phyloP scores from a whole-genome alignment of 768 basidiomycete genomes.

The Termitomyces sp. region DNA sequence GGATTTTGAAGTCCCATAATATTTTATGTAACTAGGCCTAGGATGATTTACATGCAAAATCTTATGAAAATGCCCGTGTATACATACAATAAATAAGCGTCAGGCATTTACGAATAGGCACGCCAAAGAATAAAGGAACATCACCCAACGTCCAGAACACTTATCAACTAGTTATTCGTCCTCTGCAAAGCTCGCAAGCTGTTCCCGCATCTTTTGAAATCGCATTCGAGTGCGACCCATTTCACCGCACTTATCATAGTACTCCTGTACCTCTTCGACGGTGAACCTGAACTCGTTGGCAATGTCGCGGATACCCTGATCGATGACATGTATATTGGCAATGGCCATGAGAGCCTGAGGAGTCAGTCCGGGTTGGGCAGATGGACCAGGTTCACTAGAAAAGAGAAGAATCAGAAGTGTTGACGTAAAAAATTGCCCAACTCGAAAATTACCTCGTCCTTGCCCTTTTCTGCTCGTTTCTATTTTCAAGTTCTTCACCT shows the following conservation, averaged over 20 bases:
- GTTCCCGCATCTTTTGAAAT: slow-evolving; percentile 65
- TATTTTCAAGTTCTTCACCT: slow-evolving; percentile 31
- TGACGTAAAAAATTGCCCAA: neutral
- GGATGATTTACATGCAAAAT: neutral
- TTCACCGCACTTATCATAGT: slow-evolving; percentile 71
- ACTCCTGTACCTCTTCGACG: slow-evolving; percentile 72
- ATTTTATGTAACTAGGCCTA: neutral
- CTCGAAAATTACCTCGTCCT: slow-evolving; percentile 34
- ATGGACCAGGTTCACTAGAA: slow-evolving; percentile 13
- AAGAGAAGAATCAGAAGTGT: neutral
- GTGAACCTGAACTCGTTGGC: slow-evolving; percentile 70
- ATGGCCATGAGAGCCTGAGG: slow-evolving; percentile 31
- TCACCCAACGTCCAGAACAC: no score
- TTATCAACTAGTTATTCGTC: slow-evolving; percentile 4
- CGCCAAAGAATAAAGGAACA: no score
- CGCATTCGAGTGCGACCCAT: slow-evolving; percentile 60
- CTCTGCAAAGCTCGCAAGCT: slow-evolving; percentile 34
- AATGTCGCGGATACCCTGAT: slow-evolving; percentile 62
- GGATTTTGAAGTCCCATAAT: slow-evolving; percentile 52
- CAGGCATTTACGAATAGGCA: neutral
- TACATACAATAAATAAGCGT: neutral
- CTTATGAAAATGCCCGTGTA: no score
- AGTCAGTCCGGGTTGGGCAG: slow-evolving; percentile 18
- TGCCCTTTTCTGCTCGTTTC: slow-evolving; percentile 38
- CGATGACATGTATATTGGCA: slow-evolving; percentile 58